Percentiles rank a stretch among this genome's conserved stretches.
These are phyloP conservation scores for Lactarius vividus DNA, from an alignment of 768 basidiomycete species.

Conservation along the genomic window DNA sequence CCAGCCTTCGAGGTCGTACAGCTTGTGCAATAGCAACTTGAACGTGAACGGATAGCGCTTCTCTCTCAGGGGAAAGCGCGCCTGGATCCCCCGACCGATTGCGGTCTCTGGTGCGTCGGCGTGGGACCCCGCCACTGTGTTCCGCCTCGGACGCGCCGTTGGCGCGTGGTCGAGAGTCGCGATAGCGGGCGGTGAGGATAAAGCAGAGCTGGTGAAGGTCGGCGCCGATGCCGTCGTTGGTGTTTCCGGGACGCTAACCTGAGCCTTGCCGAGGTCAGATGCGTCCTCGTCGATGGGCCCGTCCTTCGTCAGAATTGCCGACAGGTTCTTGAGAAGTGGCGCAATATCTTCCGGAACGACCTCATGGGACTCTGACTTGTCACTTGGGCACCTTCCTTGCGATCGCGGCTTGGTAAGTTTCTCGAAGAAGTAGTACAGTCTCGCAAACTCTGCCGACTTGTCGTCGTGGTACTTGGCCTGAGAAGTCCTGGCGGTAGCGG, in stretches of 20 bases:
- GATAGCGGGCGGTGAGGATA: background rate
- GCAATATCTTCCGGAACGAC: slow-evolving; percentile 27
- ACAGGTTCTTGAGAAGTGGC: slow-evolving; percentile 25
- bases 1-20: slow-evolving; percentile 29
- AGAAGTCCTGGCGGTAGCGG: background rate
- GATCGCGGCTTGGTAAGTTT: slow-evolving; percentile 25
- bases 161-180: background rate
- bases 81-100: background rate
- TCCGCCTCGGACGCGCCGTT: slow-evolving; percentile 22
- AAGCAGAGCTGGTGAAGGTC: slow-evolving; percentile 1
- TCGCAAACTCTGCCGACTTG: slow-evolving; percentile 27
- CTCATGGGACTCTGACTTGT: slow-evolving; percentile 2
- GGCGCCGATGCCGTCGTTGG: slow-evolving; percentile 19
- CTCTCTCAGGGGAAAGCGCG: slow-evolving; percentile 21
- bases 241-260: slow-evolving; percentile 17
- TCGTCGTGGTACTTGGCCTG: slow-evolving; percentile 8
- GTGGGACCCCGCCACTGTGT: slow-evolving; percentile 20
- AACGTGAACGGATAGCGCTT: slow-evolving; percentile 29
- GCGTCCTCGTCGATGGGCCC: slow-evolving; percentile 4
- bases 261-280: slow-evolving; percentile 2
- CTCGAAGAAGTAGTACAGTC: slow-evolving; percentile 29
- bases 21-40: slow-evolving; percentile 27
- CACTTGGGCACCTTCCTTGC: background rate
- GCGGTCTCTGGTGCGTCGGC: background rate
- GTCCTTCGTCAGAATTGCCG: slow-evolving; percentile 24